A percentile compares a stretch with the other conserved stretches of the same genome.
phyloP scores from a whole-genome alignment of 164 flowering plant species.

The Aristolochia fimbriata region DNA sequence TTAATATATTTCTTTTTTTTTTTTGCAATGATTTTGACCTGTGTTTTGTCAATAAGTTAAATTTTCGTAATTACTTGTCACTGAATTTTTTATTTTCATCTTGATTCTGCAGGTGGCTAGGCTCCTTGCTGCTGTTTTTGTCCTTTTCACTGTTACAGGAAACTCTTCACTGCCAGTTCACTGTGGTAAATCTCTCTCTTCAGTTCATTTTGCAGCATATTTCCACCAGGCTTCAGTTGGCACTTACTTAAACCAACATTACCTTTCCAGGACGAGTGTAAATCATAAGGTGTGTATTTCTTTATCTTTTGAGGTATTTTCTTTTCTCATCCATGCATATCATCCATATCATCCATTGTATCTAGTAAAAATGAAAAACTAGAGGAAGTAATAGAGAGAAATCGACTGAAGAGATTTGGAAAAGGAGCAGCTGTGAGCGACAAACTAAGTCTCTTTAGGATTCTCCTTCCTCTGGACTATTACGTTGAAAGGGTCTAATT shows the following conservation, averaged over 20 bases:
- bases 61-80: no score
- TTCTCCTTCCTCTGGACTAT: no score
- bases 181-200: slow-evolving; percentile 34
- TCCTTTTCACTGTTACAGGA: slow-evolving; percentile 34
- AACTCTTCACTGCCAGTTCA: slow-evolving; percentile 25
- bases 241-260: slow-evolving; percentile 40
- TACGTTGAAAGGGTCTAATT: no score
- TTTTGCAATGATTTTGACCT: no score
- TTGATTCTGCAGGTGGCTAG: slow-evolving; percentile 56
- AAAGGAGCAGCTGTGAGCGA: no score
- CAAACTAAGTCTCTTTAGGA: no score
- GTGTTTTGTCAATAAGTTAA: no score
- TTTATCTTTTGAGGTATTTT: not conserved
- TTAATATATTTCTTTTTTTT: not conserved
- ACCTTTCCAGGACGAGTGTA: slow-evolving; percentile 27
- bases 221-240: slow-evolving; percentile 98
- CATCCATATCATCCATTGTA: no score
- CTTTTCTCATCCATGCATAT: no score
- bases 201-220: slow-evolving; percentile 73
- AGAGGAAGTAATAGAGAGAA: no score
- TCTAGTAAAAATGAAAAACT: no score
- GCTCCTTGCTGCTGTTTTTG: slow-evolving; percentile 52
- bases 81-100: not conserved
- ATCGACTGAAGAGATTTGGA: no score
- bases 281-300: slow-evolving; percentile 16